Evolutionary conservation across 2,329 filamentous ascomycete genomes (phyloP), one percentile per base, ranked within the genome.

Genomic region (Fusarium praegraminearum): DNA sequence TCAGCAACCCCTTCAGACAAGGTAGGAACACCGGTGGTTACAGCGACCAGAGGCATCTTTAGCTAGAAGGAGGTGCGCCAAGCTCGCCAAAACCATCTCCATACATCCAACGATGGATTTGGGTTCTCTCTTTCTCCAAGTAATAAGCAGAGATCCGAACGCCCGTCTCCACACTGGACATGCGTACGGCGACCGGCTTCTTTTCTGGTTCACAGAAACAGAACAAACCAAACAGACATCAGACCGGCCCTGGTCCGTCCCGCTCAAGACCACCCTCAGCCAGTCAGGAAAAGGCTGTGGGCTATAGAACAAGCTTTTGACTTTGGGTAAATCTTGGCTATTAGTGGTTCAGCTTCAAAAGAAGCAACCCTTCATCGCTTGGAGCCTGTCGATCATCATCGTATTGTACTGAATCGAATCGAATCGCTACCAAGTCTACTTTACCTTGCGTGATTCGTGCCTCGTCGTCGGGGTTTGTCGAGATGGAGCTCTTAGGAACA

Each of bases 241-340:
- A 52, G 50, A 30, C 24, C 51, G 51, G 52, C 38, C 44, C 49
- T 66, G 24, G 43, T 66, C 47, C 49, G 62, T 32, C 63, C 60
- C 61, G 60, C 60, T 59, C 18, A 38, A 22, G 33, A 26, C 45
- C 16, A 32, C 12, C 22, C 20, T 55, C 10, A 26, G 22, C 66
- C 52, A 67, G 32, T 52, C 57, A 57, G 41, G 30, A 36, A 57
- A 50, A 41, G 22, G 49, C 45, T 50, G 55, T 50, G 57, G 47
- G 33, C 47, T 62, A 47, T 40, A 35, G 53, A 62, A 59, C 67
- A 67, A 63, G 62, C 57, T 67, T 70, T 70, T 50, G 38, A 51
- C 57, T 55, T 67, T 64, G 61, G 36, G 43, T 28, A 40, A 62
- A 44, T 53, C 64, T 70, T 46, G 43, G 50, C 33, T 33, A 38